Evolutionary conservation across 805 yeast genomes (phyloP), one percentile per base, ranked within the genome.

Genomic region (Yarrowia porcina): DNA sequence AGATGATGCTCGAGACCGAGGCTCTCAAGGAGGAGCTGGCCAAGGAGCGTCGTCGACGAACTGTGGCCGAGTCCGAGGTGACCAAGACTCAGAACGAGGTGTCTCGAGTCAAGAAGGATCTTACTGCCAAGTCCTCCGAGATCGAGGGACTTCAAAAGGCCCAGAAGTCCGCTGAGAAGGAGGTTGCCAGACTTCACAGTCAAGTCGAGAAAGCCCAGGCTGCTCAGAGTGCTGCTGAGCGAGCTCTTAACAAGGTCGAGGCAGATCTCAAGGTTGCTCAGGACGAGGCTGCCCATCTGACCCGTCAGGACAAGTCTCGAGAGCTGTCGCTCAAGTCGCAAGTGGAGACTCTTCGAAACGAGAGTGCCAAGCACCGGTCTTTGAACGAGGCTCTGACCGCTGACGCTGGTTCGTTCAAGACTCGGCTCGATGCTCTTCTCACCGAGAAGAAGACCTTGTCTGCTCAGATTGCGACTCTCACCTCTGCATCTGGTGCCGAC

Each of bases 171-270:
- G 42, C 63, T 15, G 65, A 62, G 11, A 63, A 61, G 11, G 70
- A 68, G 30, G 63, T 44, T 17, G 33, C 21, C 5, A 59, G 63
- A 5, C 62, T 69, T 4, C 21, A 52, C 25, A 52, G 59, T 33
- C 67, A 69, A 39, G 42, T 61, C 17, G 69, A 67, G 18, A 64
- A 65, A 44, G 65, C 64, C 12, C 66, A 64, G 57, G 57, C 66
- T 9, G 47, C 63, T 2, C 59, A 52, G 44, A 36, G 44, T 25
- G 59, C 47, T n/a, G 65, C 68, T 13, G 27, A 36, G 17, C 47
- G 41, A n/a, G 66, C 65, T 47, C 39, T 70, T 5, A 56, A 25
- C 20, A 47, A 64, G 17, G 67, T 65, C 28, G 63, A 62, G 54
- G 50, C 23, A 5, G 65, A 65, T 28, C 66, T 68, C 23, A 63